Evolutionary conservation across 202 grass and related monocot species (phyloP).

Genomic region (Carex sylvatica): DNA sequence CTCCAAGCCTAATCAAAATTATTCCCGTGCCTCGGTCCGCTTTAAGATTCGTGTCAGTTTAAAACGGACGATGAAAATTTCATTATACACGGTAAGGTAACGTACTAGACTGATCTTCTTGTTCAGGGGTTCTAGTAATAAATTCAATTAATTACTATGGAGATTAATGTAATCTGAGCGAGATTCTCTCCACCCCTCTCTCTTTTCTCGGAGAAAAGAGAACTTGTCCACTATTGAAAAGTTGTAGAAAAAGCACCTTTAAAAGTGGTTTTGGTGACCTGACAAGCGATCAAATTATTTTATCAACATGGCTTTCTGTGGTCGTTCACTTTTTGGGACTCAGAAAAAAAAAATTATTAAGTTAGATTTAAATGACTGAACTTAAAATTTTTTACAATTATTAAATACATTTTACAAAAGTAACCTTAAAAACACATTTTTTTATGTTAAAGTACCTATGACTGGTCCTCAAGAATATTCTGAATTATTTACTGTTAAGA

Average conservation of each 20-base stretch:
- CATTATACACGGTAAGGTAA: too few species aligned
- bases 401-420: neutral
- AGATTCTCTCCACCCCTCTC: neutral
- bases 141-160: neutral
- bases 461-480: neutral
- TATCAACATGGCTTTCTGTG: neutral
- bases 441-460: neutral
- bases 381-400: neutral
- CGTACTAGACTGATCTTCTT: too few species aligned
- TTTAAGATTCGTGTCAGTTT: too few species aligned
- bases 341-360: neutral
- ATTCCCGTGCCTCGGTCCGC: too few species aligned
- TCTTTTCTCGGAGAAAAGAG: conserved; percentile 1
- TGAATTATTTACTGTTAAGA: neutral
- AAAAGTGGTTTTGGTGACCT: conserved; percentile 26
- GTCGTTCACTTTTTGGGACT: neutral
- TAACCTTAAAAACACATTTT: neutral
- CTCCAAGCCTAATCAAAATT: too few species aligned
- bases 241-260: neutral
- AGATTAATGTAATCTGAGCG: neutral
- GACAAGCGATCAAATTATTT: conserved; percentile 14
- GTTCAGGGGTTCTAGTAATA: neutral
- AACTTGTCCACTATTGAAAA: conserved; percentile 11
- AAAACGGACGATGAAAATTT: too few species aligned
- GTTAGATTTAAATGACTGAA: conserved; percentile 12